These are phyloP conservation scores for Sinapis alba DNA, from an alignment of 441 rosid species.

Conservation along the genomic window DNA sequence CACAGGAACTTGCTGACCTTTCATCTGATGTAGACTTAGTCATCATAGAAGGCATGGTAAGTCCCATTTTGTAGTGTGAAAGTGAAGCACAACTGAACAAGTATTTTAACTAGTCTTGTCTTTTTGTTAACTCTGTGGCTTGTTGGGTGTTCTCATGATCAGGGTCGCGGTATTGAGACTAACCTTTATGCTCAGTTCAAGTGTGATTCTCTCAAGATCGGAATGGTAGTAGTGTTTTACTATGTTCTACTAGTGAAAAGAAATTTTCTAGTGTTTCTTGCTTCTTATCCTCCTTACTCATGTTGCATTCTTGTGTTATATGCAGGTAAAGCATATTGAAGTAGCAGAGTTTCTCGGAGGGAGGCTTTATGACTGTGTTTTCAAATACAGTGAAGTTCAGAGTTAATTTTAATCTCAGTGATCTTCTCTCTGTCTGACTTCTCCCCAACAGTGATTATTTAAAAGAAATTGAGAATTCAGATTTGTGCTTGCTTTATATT, in stretches of 20 bases:
- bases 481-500: not conserved
- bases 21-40: conserved; percentile 89
- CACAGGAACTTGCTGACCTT: conserved; percentile 81
- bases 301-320: not conserved
- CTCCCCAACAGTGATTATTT: not conserved
- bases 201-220: conserved; percentile 96
- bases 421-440: conserved; percentile 2
- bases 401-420: not conserved
- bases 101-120: not conserved
- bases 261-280: not conserved
- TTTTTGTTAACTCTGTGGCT: conserved; percentile 29
- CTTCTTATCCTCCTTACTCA: not conserved
- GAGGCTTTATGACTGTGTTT: conserved; percentile 90
- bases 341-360: conserved; percentile 97
- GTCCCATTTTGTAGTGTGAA: not conserved
- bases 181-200: conserved; percentile 96
- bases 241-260: not conserved
- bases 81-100: conserved; percentile 7
- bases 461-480: not conserved
- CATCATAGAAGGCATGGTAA: conserved; percentile 96
- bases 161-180: conserved; percentile 99
- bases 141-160: conserved; percentile 35
- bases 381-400: conserved; percentile 70
- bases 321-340: conserved; percentile 91
- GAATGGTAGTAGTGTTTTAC: conserved; percentile 58